Evolutionary conservation across 2,329 filamentous ascomycete genomes (phyloP), one percentile per base, ranked within the genome.

Genomic region (Westerdykella sp.): DNA sequence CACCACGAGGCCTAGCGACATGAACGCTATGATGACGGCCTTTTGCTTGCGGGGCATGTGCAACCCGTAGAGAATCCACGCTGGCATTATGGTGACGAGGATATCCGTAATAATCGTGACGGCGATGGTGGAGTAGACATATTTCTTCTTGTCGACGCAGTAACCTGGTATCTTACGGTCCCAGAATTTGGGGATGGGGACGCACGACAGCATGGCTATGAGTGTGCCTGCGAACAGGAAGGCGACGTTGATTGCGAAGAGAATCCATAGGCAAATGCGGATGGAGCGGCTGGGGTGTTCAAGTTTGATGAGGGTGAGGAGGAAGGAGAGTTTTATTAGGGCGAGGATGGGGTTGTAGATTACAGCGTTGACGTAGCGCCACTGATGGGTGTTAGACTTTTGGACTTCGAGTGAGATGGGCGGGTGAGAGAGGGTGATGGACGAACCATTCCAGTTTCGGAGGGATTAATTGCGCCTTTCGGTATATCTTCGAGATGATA

Each of bases 21-120:
- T 40, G 44, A 57, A 57, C 6, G 45, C 44, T 13, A 50, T 51
- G 10, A 46, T 50, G 14, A 54, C 37, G 18, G 55, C 13, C 32
- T 53, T 55, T 7, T 42, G 42, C 15, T 42, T 44, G 2, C 53
- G 32, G 5, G 51, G 36, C 53, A 57, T 57, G 32, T 54, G 49
- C 7, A 57, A 35, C 21, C 53, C 55, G 46, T 48, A 56, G 12
- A 57, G 52, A 3, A 57, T 57, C 55, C 53, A 56, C 1, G 55
- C 53, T 6, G 55, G 55, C 41, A 57, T 57, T 2, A 52, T 22
- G 6, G 54, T 40, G 6, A 54, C 52, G 14, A 54, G 43, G 9
- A 46, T 40, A 39, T 52, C 51, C 2, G 54, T 57, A 34, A 53
- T 44, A 34, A 57, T 46, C 11, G 53, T 45, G 31, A 54, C 39